Evolutionary conservation across 2,329 filamentous ascomycete species (phyloP), one percentile per base, ranked within the genome.

Genomic region (Lizonia empirigonia): DNA sequence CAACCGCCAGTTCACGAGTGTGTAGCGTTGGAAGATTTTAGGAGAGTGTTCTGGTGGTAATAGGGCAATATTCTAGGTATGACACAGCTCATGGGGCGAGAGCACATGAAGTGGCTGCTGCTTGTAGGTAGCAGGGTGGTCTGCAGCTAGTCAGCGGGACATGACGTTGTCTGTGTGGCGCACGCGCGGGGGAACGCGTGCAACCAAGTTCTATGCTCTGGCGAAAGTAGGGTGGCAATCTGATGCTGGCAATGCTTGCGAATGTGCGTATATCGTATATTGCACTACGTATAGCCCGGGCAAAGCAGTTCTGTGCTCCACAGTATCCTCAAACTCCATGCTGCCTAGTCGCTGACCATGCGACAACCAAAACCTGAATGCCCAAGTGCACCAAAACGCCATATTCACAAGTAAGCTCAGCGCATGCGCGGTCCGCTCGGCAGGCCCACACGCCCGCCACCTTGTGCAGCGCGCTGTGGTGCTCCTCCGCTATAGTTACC

Each of bases 381-480:
- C 27, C 60, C 61, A 51, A 35, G 27, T 60, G 48, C 62, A 56
- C 65, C 61, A 47, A n/a, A n/a, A 30, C 54, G 56, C 57, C 55
- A 34, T 26, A 50, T 41, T 20, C 45, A 50, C 40, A 13, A 41
- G 35, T 29, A 39, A 49, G 35, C 23, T 57, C 51, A 70, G 33
- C 69, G 69, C 67, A 73, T 72, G 58, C 71, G 66, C 33, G 72
- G 72, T 50, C 72, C 72, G 58, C 65, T 74, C 32, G 72, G 72
- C 44, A 74, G 57, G 22, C 72, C 72, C 24, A 72, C 56, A 52
- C 69, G 70, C 36, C 69, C 68, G 40, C 69, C 68, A 29, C 67
- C 68, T 26, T 61, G 59, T 19, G 60, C 58, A 23, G 57, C 59
- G 18, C 63, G 68, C 46, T 62, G 68, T 35, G 60, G 62, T 38